These are phyloP conservation scores for Staphylotrichum longicolle DNA, from an alignment of 495 filamentous ascomycete species.

Conservation along the genomic window DNA sequence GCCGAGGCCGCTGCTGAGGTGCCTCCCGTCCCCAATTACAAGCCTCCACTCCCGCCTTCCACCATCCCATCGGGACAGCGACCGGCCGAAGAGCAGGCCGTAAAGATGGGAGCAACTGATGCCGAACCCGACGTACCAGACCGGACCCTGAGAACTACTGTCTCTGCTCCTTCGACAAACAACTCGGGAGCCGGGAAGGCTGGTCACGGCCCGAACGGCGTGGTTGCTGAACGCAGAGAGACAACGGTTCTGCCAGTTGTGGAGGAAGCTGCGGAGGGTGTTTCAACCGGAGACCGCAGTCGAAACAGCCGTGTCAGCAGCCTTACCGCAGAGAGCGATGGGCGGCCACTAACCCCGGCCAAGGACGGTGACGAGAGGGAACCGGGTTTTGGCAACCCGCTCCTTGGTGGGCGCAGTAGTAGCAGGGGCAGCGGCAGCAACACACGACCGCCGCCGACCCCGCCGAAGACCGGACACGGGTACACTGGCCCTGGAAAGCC, in stretches of 20 bases:
- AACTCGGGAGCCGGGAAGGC: constrained; percentile 50
- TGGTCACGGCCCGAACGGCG: constrained; percentile 50
- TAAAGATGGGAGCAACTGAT: constrained; percentile 37
- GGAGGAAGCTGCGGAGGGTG: constrained; percentile 82
- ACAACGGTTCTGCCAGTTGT: constrained; percentile 83
- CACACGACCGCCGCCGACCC: constrained; percentile 40
- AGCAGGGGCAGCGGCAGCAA: constrained; percentile 35
- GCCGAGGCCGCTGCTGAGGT: constrained; percentile 40
- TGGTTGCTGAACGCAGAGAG: constrained; percentile 49
- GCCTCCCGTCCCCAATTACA: constrained; percentile 45
- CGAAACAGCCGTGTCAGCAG: constrained; percentile 45
- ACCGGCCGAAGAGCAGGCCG: constrained; percentile 40
- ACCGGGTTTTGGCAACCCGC: constrained; percentile 44
- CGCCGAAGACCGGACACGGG: constrained; percentile 43
- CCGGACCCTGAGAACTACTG: constrained; percentile 48
- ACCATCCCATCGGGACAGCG: constrained; percentile 44
- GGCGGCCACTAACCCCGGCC: constrained; percentile 42
- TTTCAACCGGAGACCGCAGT: constrained; percentile 59
- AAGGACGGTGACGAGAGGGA: constrained; percentile 41
- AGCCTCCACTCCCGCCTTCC: constrained; percentile 47
- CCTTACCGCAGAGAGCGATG: constrained; percentile 40
- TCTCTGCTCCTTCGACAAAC: constrained; percentile 45
- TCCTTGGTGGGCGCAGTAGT: constrained; percentile 38
- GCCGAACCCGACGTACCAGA: constrained; percentile 51
- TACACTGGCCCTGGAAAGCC: constrained; percentile 35